Evolutionary conservation across 2,329 filamentous ascomycete genomes (phyloP).

Genomic region (Cercospora janseana): DNA sequence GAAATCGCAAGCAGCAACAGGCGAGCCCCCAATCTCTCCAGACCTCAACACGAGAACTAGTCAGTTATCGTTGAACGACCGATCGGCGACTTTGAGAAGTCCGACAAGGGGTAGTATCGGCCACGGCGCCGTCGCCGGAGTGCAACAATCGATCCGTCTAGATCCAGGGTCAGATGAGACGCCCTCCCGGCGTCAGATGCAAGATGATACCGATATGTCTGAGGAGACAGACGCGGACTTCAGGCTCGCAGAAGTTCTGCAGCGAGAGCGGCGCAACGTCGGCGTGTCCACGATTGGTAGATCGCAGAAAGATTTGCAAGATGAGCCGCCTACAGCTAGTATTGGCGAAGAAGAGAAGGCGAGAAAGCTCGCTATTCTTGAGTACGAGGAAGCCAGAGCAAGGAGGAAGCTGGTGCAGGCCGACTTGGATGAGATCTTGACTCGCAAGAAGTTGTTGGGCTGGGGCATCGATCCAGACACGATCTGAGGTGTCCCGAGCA

Average conservation of each 20-base stretch:
- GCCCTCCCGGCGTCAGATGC: background rate
- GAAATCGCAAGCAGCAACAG: background rate
- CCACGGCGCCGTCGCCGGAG: too few species aligned
- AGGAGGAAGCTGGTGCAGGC: slow-evolving; percentile 1
- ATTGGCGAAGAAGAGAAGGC: background rate
- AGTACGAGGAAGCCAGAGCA: slow-evolving; percentile 2
- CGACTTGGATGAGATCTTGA: background rate
- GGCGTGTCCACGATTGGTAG: background rate
- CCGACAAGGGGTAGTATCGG: background rate
- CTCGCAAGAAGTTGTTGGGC: background rate
- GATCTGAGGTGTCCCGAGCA: background rate
- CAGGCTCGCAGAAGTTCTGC: slow-evolving; percentile 1
- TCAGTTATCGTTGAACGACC: background rate
- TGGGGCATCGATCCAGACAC: slow-evolving; percentile 3
- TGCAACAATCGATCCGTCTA: too few species aligned
- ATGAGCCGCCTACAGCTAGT: too few species aligned
- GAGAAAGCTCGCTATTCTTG: background rate
- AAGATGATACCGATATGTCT: background rate
- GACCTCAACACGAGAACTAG: background rate
- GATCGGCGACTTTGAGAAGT: background rate
- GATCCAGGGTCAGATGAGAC: background rate
- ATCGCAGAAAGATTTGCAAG: too few species aligned
- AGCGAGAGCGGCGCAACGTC: background rate
- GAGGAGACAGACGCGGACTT: background rate
- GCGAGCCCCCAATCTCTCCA: background rate